A percentile compares a stretch with the other conserved stretches of the same genome.
Evolutionary conservation across 306 rosid species (phyloP).

Genomic region (Parietaria judaica): DNA sequence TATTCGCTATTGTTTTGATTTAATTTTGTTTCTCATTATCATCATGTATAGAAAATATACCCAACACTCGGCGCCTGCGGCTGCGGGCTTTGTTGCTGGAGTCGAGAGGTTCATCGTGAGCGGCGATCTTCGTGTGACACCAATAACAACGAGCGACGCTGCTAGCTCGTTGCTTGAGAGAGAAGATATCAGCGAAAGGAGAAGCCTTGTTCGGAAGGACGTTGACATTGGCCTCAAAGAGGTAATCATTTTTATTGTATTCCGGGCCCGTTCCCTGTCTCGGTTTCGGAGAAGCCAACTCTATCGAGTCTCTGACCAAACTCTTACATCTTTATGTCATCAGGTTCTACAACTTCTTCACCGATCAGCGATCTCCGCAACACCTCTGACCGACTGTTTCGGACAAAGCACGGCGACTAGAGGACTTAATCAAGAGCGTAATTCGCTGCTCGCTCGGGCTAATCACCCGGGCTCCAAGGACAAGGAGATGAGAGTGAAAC

Average conservation of each 20-base stretch:
- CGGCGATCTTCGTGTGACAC: not conserved
- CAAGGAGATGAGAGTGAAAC: conserved; percentile 1
- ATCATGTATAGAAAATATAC: too few species aligned
- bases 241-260: conserved; percentile 1
- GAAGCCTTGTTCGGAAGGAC: not conserved
- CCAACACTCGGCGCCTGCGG: not conserved
- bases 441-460: not conserved
- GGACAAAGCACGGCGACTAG: not conserved
- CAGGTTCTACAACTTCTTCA: conserved; percentile 15
- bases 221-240: conserved; percentile 7
- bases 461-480: not conserved
- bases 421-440: not conserved
- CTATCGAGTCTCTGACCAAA: not conserved
- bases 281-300: not conserved
- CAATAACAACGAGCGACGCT: not conserved
- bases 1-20: too few species aligned
- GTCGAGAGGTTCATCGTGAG: not conserved
- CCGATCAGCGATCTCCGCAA: conserved; percentile 6
- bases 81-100: not conserved
- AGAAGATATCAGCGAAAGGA: not conserved
- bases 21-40: too few species aligned
- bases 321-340: not conserved
- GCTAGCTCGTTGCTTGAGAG: not conserved
- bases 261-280: not conserved
- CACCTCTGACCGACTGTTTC: conserved; percentile 11